Base-by-base conservation (phyloP, 805 yeast genomes). In the Danielia reshetovae region DNA sequence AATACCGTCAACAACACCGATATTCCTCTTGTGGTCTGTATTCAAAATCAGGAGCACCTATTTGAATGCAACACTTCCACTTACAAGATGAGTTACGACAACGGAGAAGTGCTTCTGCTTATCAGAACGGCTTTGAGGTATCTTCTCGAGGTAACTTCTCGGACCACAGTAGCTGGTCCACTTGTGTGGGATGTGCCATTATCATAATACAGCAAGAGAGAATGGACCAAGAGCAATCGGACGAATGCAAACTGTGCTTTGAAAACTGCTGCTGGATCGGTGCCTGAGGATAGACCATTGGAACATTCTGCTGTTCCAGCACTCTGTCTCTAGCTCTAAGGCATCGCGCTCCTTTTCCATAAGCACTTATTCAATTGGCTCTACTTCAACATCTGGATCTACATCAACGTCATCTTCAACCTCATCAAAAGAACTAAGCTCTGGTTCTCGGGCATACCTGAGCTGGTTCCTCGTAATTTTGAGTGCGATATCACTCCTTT, bases 181-280 rank as follows among this genome's bases (percentile, higher is more conserved):
- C 38, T 22, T 54, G 58, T 30, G 54, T 54, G 17, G 57, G 55
- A 4, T 54, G 58, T 32, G 57, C 58, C 7, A 48, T 54, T 7
- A 51, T 54, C 14, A 38, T 56, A 9, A 32, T 57, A 15, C 44
- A 48, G 14, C 57, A 54, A 32, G 58, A 54, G 33, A 35, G 58
- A 11, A 27, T 34, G 24, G 55, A 55, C 6, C 30, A 39, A 7
- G 37, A 35, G 14, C 57, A 51, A 33, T 40, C 51, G 3, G 49
- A 45, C 27, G 55, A 51, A 29, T 54, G 58, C 30, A 30, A 41
- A 22, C 22, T 34, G 18, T 54, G 58, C 25, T 54, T 54, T 28
- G 17, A 18, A 15, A 33, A 44, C 13, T 54, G 52, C 31, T 54
- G 58, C 32, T 54, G 55, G 55, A 33, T 13, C 3, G 56, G 56